phyloP scores from a whole-genome alignment of 148 eudicot genomes.

The Chenopodium berlandieri region DNA sequence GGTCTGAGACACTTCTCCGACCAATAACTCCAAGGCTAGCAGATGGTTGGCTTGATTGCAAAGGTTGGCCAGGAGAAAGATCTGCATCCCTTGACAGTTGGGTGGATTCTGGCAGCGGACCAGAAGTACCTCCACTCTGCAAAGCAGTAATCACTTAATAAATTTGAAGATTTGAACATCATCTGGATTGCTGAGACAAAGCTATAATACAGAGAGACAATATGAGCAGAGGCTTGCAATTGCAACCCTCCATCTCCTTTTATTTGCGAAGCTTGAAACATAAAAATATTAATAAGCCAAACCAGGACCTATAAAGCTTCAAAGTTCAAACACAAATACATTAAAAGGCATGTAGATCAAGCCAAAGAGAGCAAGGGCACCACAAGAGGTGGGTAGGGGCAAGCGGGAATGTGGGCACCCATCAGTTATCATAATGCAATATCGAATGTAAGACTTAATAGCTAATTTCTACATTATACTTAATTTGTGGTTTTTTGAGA shows the following conservation, averaged over 20 bases:
- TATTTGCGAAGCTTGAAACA: background rate
- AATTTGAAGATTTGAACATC: background rate
- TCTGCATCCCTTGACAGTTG: conserved; percentile 63
- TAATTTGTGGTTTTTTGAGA: too few species aligned
- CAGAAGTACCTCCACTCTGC: conserved; percentile 66
- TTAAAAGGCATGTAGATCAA: too few species aligned
- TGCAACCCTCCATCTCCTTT: background rate
- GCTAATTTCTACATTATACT: too few species aligned
- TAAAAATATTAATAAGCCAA: background rate
- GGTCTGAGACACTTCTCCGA: conserved; percentile 87
- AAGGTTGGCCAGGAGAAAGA: conserved; percentile 87
- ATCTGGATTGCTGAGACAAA: background rate
- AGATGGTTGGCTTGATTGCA: conserved; percentile 70
- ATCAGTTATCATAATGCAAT: too few species aligned
- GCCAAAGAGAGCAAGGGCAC: too few species aligned
- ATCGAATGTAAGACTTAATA: too few species aligned
- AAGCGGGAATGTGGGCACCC: too few species aligned
- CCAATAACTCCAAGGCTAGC: conserved; percentile 90
- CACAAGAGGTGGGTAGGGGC: too few species aligned
- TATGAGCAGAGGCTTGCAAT: background rate
- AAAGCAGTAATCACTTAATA: conserved; percentile 8
- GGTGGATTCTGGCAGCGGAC: conserved; percentile 57
- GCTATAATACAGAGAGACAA: background rate
- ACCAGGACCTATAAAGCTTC: background rate
- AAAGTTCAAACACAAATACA: background rate